Evolutionary conservation across 768 basidiomycete species (phyloP), one percentile per base, ranked within the genome.

Genomic region (Boletus vinaceobasis): DNA sequence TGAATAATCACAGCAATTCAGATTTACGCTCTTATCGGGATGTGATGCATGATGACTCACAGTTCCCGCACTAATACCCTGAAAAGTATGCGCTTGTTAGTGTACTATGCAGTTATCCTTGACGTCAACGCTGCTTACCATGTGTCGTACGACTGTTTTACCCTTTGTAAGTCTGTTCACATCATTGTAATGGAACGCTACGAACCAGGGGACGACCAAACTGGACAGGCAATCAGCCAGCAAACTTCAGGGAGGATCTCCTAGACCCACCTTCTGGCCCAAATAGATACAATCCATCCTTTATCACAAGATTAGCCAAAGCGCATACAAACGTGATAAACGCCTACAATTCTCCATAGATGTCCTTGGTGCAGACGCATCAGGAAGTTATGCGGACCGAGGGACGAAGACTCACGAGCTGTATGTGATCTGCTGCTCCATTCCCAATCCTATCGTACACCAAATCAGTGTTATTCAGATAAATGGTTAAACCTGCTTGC

Each of bases 201-300:
- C 84, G 58, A 68, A 87, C 88, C 69, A 92, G 67, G 31, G 89
- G 89, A 66, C 83, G 85, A 13, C 89, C 89, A 55, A 84, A 90
- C 88, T 89, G 21, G 17, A 4, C 1, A 46, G 3, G 17, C n/a
- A n/a, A 31, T 66, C 33, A 60, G 42, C 58, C 43, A 7, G 38
- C 35, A 7, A 19, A 17, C 3, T 26, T 37, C 35, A 59, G 15
- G 46, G 23, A 33, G 43, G 9, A 23, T 15, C 32, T 48, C 21
- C 43, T 51, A n/a, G 35, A 55, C 74, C 17, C 37, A 86, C 88
- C 82, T 98, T 98, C 72, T 98, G 94, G 5, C 92, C 87, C 21
- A 98, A 82, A 69, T 98, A 98, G 58, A 98, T 91, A 83, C 89
- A 93, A 75, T 97, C 94, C 89, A 96, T 87, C 46, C 89, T 90